Percentiles rank a stretch among this genome's conserved stretches.
phyloP scores from a whole-genome alignment of 306 rosid genomes.

The Senna tora region DNA sequence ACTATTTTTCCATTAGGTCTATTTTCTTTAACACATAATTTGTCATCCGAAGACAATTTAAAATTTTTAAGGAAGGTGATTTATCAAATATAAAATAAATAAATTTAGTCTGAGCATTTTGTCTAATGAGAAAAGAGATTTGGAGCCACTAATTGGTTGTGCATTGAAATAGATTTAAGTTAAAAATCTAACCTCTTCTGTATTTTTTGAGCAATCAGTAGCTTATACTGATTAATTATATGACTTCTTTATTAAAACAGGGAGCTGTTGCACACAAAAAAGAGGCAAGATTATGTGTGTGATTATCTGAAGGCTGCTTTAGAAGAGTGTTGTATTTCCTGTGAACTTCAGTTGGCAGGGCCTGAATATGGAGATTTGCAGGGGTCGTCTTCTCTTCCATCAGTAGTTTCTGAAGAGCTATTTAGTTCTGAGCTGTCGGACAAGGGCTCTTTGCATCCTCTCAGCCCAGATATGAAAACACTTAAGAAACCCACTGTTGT shows the following conservation, averaged over 20 bases:
- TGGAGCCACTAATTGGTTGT: not conserved
- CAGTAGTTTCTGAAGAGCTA: slow-evolving; percentile 69
- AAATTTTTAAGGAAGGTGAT: not conserved
- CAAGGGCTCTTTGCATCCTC: slow-evolving; percentile 49
- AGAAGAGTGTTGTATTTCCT: slow-evolving; percentile 69
- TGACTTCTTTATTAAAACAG: slow-evolving; percentile 45
- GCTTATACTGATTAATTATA: slow-evolving; percentile 18
- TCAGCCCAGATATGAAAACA: slow-evolving; percentile 48
- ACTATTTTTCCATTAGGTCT: not conserved
- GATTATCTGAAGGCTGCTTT: slow-evolving; percentile 63
- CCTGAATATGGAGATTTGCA: slow-evolving; percentile 76
- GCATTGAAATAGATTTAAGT: not conserved
- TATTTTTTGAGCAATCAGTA: not conserved
- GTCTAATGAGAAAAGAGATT: not conserved
- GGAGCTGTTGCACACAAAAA: slow-evolving; percentile 68
- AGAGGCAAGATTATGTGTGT: slow-evolving; percentile 67
- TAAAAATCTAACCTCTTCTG: not conserved
- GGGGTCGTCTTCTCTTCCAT: slow-evolving; percentile 74
- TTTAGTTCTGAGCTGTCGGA: slow-evolving; percentile 60
- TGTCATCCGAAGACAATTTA: not conserved
- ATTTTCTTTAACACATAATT: not conserved
- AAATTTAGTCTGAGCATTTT: not conserved
- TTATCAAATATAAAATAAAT: not conserved
- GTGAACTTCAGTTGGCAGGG: slow-evolving; percentile 88
- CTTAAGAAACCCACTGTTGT: slow-evolving; percentile 56